phyloP scores from a whole-genome alignment of 1,284 basidiomycete genomes.

The Lignosus rhinocerotis region DNA sequence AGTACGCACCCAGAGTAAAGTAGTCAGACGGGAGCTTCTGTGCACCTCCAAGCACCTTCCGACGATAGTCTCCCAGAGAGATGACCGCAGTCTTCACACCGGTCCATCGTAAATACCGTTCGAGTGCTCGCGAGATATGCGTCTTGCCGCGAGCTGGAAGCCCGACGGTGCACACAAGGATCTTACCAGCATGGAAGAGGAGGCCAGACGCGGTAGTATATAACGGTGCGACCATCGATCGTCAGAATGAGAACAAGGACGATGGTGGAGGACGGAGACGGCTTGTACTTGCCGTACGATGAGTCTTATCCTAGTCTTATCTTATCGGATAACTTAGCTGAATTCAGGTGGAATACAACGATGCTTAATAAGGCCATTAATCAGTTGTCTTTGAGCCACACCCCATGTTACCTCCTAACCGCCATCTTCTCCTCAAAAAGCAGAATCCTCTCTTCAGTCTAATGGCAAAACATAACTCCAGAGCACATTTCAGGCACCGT shows the following conservation, averaged over 20 bases:
- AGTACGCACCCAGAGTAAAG: conserved; percentile 75
- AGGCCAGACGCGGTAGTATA: conserved; percentile 84
- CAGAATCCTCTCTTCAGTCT: not conserved
- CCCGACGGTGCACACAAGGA: conserved; percentile 89
- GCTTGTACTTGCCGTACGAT: not conserved
- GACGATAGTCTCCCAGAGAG: conserved; percentile 91
- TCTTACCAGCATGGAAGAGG: conserved; percentile 94
- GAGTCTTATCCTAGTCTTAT: conserved; percentile 7
- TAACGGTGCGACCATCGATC: conserved; percentile 79
- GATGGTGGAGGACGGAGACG: not conserved
- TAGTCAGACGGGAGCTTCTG: conserved; percentile 90
- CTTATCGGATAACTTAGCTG: not conserved
- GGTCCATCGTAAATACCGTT: conserved; percentile 96
- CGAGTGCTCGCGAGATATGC: conserved; percentile 92
- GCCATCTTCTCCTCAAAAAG: conserved; percentile 2
- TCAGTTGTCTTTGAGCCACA: not conserved
- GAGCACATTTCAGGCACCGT: conserved; percentile 1
- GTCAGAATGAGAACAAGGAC: not conserved
- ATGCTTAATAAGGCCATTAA: no score
- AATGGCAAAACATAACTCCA: conserved; percentile 19
- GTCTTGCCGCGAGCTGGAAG: conserved; percentile 95
- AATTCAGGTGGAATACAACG: no score
- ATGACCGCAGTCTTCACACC: conserved; percentile 96
- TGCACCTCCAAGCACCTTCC: conserved; percentile 87
- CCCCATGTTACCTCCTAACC: conserved; percentile 11